phyloP scores from a whole-genome alignment of 805 yeast genomes.

The Pachysolen tannophilus region DNA sequence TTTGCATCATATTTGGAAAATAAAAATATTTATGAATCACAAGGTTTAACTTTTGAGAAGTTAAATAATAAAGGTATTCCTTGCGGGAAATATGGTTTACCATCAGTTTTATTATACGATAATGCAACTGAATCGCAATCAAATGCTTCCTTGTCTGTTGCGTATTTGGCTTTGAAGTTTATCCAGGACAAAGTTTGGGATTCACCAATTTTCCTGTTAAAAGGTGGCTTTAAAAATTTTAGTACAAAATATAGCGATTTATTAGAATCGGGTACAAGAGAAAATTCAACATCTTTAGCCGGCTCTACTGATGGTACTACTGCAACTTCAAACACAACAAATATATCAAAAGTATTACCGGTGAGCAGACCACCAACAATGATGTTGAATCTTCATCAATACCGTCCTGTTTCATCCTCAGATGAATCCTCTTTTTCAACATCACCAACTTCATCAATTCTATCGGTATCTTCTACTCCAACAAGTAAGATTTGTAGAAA shows the following conservation, averaged over 20 bases:
- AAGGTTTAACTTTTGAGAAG: constrained; percentile 9
- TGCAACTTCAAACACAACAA: not conserved
- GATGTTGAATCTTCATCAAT: constrained; percentile 17
- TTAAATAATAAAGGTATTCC: constrained; percentile 12
- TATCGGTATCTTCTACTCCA: too few species aligned
- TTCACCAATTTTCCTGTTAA: constrained; percentile 33
- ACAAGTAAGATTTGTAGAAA: too few species aligned
- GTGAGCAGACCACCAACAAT: constrained; percentile 13
- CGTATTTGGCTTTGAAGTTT: constrained; percentile 42
- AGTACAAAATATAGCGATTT: constrained; percentile 19
- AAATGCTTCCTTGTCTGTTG: constrained; percentile 29
- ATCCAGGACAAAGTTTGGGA: constrained; percentile 27
- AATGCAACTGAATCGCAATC: constrained; percentile 21
- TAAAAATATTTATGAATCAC: constrained; percentile 5
- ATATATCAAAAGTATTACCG: constrained; percentile 12
- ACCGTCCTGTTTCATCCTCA: constrained; percentile 1
- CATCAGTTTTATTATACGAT: constrained; percentile 48
- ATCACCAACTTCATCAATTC: constrained; percentile 15
- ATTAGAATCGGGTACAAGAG: constrained; percentile 18
- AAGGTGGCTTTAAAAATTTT: constrained; percentile 33
- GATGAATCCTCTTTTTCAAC: not conserved
- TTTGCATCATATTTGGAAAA: constrained; percentile 28
- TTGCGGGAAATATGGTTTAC: constrained; percentile 23
- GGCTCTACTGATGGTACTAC: not conserved
- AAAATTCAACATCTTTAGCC: not conserved